Evolutionary conservation across 441 rosid genomes (phyloP), one percentile per base, ranked within the genome.

Genomic region (Gossypium laxum): DNA sequence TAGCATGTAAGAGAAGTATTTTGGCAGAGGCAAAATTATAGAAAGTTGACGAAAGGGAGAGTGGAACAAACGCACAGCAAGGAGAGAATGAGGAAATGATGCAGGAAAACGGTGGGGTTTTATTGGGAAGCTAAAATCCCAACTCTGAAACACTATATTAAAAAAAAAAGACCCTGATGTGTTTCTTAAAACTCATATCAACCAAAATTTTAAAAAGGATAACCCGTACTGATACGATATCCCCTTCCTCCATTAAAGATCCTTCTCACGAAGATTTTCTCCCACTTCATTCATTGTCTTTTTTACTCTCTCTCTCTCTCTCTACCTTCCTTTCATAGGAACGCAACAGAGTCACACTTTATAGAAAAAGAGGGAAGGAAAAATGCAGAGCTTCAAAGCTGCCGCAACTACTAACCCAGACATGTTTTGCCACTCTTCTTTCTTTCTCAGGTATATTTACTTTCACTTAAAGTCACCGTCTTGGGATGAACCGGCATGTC

Each of bases 81-180:
- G 0, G 19, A 5, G 71, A 63, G 74, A 21, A 63, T 3, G 54
- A 32, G 55, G 26, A 3, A n/a, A 50, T 8, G 34, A 15, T 28
- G 17, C 14, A 30, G 62, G 32, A 65, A 3, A 51, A 28, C 66
- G 67, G 83, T 72, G 82, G 71, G 68, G 80, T 69, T 19, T 70
- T 76, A 80, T 86, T 60, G 96, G 96, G 91, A 88, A 87, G 83
- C 96, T 87, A 82, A 91, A 88, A 87, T 86, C 89, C 85, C 81
- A 78, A 72, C 85, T 75, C 87, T 83, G 85, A 48, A 48, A 83
- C 34, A 4, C 34, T 30, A 30, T 4, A 71, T 66, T 83, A 82
- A 77, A 78, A 80, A 62, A 19, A 22, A 22, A 22, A 22, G 51
- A 72, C 50, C 75, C 70, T 65, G 68, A 28, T 45, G n/a, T 22